Conservation (phyloP, 192 early-diverging fungal genomes). For the Diversispora eburnea region DNA sequence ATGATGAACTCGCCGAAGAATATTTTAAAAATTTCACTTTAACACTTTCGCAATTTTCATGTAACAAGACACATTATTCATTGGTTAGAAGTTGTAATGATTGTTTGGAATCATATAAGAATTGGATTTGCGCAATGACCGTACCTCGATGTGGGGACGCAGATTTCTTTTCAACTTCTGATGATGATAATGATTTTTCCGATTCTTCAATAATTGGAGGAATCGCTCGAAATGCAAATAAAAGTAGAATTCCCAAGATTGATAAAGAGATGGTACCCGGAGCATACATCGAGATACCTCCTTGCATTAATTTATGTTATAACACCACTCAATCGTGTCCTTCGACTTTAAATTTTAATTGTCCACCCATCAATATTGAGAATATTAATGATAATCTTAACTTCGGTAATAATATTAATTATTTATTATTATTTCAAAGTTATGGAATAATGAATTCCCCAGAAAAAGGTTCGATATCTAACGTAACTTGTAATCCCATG, state of each 20-base stretch:
- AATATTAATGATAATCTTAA: too few relatives aligned
- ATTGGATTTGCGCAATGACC: conserved; percentile 52
- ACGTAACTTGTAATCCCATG: conserved; percentile 36
- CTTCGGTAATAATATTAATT: conserved; percentile 33
- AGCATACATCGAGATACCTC: conserved; percentile 47
- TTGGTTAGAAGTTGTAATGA: conserved; percentile 54
- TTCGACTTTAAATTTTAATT: conserved; percentile 49
- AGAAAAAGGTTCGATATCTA: conserved; percentile 9
- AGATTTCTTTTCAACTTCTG: conserved; percentile 23
- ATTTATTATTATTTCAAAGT: conserved; percentile 36
- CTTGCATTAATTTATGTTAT: conserved; percentile 58
- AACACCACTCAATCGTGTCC: conserved; percentile 57
- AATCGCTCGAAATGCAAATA: neutral
- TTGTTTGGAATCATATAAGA: conserved; percentile 49
- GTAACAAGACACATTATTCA: conserved; percentile 49
- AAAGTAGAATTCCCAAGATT: conserved; percentile 31
- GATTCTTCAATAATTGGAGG: too few relatives aligned
- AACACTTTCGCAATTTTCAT: conserved; percentile 49
- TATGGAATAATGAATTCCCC: neutral
- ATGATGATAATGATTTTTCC: too few relatives aligned
- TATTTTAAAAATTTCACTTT: conserved; percentile 46
- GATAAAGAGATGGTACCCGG: conserved; percentile 34
- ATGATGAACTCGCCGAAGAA: conserved; percentile 41
- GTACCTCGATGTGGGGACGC: conserved; percentile 54
- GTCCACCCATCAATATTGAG: conserved; percentile 31